Conservation (phyloP, 768 basidiomycete genomes). For the Erythrobasidium yunnanense region DNA sequence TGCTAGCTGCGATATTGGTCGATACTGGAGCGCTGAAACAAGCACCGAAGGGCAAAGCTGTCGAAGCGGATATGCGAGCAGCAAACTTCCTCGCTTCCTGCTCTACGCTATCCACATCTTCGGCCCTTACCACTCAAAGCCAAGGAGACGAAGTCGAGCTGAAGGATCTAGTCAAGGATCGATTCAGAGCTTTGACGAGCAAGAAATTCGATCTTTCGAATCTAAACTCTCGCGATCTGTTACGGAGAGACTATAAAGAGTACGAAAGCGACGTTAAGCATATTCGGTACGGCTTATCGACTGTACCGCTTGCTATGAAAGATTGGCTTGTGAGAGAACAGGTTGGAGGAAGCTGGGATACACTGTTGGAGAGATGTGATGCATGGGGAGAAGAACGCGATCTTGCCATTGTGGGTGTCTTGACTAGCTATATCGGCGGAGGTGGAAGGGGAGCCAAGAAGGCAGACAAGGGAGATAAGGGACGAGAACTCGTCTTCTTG, state of each 20-base stretch:
- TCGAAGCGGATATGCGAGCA: constrained; percentile 54
- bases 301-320: constrained; percentile 62
- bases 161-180: background rate
- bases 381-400: constrained; percentile 58
- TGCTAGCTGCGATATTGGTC: constrained; percentile 68
- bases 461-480: background rate
- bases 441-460: constrained; percentile 2
- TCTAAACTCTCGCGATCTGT: constrained; percentile 61
- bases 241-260: constrained; percentile 92
- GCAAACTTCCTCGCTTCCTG: constrained; percentile 55
- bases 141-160: background rate
- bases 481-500: constrained; percentile 17
- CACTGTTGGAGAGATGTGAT: constrained; percentile 44
- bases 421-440: constrained; percentile 47
- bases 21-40: constrained; percentile 72
- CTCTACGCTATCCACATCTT: constrained; percentile 46
- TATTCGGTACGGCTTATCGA: constrained; percentile 64
- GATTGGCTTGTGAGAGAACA: constrained; percentile 45
- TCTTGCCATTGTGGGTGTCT: constrained; percentile 61
- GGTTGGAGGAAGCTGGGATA: constrained; percentile 34
- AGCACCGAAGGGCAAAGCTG: constrained; percentile 58
- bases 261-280: constrained; percentile 51
- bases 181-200: constrained; percentile 26
- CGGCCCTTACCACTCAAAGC: too few relatives aligned
- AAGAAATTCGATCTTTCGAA: constrained; percentile 62